Evolutionary conservation across 306 rosid genomes (phyloP), one percentile per base, ranked within the genome.

Genomic region (Vicia sativa): DNA sequence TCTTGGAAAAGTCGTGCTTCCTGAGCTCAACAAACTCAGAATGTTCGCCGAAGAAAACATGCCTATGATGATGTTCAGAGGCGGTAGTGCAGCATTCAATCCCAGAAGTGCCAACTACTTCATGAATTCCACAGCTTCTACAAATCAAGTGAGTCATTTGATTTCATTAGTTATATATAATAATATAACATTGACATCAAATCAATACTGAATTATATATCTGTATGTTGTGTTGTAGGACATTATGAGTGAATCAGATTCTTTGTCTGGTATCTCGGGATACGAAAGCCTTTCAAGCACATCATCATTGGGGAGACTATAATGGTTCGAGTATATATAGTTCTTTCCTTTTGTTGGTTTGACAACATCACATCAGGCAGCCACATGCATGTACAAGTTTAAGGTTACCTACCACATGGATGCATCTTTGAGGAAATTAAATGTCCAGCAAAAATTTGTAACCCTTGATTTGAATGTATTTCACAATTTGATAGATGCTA

Each of bases 1-100:
- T 68, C 96, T 93, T 58, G 92, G 89, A n/a, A 84, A 81, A 65
- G 76, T 83, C 29, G 84, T 93, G 11, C 72, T 93, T 9, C 96
- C 97, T 3, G 86, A 84, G 74, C 91, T 93, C 38, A 85, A 90
- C 64, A 81, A 86, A 55, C 62, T 90, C 34, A 86, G 91, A 78
- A 59, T 23, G 5, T 60, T 87, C 26, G 90, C 93, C 8, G 87
- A 93, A 38, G 84, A 74, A 6, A 80, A 42, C 78, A 77, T 74
- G 91, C 63, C 78, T 28, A 26, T 67, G 57, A 52, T 70, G 57
- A 46, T 79, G 67, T 72, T 54, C 70, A 49, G 72, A 21, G 31
- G 61, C 26, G 6, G 9, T 23, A 2, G 13, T 28, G 7, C 55
- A 35, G 59, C 28, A 67, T 39, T 48, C 56, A 8, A 61, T 41